A percentile compares a stretch with the other conserved stretches of the same genome.
These are phyloP conservation scores for Kodamaea fukazawae DNA, from an alignment of 805 yeast species.

Conservation along the genomic window DNA sequence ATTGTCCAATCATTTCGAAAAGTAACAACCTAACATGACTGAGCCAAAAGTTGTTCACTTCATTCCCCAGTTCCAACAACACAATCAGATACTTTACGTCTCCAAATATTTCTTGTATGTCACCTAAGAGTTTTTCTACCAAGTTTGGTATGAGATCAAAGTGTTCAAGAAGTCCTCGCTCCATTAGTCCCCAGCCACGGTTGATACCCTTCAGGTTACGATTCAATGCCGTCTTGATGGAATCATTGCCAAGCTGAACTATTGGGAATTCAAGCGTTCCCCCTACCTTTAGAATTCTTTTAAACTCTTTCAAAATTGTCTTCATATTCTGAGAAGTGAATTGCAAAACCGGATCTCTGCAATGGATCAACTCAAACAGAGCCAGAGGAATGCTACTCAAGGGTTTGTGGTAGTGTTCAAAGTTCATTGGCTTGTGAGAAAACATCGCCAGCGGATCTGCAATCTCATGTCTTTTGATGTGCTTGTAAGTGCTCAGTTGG, in stretches of 20 bases:
- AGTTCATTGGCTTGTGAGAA: slow-evolving; percentile 30
- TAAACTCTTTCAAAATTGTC: slow-evolving; percentile 28
- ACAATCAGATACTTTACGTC: slow-evolving; percentile 30
- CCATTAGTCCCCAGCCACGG: slow-evolving; percentile 11
- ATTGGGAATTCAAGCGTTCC: slow-evolving; percentile 36
- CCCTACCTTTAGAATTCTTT: slow-evolving; percentile 34
- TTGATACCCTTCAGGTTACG: not conserved
- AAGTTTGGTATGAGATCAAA: slow-evolving; percentile 27
- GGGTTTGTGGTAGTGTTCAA: slow-evolving; percentile 23
- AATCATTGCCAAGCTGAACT: slow-evolving; percentile 14
- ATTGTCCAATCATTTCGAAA: slow-evolving; percentile 33
- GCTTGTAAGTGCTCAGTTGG: slow-evolving; percentile 17
- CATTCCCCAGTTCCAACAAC: slow-evolving; percentile 28
- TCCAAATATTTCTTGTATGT: slow-evolving; percentile 30
- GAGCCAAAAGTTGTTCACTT: slow-evolving; percentile 29
- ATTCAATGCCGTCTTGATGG: slow-evolving; percentile 9
- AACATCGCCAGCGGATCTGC: slow-evolving; percentile 16
- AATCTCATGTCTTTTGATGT: slow-evolving; percentile 14
- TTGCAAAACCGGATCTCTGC: slow-evolving; percentile 36
- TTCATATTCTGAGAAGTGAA: slow-evolving; percentile 25
- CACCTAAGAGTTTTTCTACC: slow-evolving; percentile 20
- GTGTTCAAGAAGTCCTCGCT: slow-evolving; percentile 8
- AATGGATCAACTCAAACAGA: slow-evolving; percentile 34
- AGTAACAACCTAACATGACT: slow-evolving; percentile 27
- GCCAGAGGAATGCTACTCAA: slow-evolving; percentile 9